phyloP scores from a whole-genome alignment of 1,284 basidiomycete species.

The Ganoderma multipileum region DNA sequence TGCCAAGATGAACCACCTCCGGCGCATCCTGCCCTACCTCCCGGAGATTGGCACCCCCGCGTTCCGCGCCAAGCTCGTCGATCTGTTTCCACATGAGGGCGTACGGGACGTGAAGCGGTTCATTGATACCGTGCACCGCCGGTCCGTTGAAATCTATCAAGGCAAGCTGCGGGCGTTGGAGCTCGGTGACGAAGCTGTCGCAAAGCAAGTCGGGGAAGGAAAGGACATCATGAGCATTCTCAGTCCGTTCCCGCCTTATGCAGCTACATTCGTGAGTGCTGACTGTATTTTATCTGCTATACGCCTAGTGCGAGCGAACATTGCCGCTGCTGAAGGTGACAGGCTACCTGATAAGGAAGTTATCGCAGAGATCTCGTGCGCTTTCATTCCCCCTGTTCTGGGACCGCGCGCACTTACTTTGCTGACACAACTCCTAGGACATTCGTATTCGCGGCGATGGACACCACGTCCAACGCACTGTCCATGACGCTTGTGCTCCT shows the following conservation, averaged over 20 bases:
- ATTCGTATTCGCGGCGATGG: conserved; percentile 38
- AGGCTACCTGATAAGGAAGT: conserved; percentile 24
- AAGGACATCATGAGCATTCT: conserved; percentile 43
- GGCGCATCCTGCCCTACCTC: conserved; percentile 20
- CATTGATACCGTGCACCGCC: conserved; percentile 29
- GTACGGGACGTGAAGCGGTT: conserved; percentile 28
- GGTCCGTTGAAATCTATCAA: conserved; percentile 29
- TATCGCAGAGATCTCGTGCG: conserved; percentile 31
- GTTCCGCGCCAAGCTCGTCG: conserved; percentile 24
- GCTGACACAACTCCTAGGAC: conserved; percentile 21
- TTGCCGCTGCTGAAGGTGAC: conserved; percentile 18
- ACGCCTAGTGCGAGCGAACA: conserved; percentile 23
- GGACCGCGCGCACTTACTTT: background rate
- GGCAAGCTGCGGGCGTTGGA: conserved; percentile 35
- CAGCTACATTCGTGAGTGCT: background rate
- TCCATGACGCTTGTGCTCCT: conserved; percentile 38
- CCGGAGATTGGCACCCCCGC: conserved; percentile 9
- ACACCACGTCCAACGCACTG: conserved; percentile 41
- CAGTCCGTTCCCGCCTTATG: conserved; percentile 27
- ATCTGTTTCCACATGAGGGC: conserved; percentile 27
- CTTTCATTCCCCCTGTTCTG: background rate
- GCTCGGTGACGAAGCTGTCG: conserved; percentile 35
- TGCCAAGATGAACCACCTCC: conserved; percentile 8
- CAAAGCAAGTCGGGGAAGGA: conserved; percentile 31
- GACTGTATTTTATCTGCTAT: background rate